Evolutionary conservation across 306 rosid species (phyloP).

Genomic region (Fagus crenata): DNA sequence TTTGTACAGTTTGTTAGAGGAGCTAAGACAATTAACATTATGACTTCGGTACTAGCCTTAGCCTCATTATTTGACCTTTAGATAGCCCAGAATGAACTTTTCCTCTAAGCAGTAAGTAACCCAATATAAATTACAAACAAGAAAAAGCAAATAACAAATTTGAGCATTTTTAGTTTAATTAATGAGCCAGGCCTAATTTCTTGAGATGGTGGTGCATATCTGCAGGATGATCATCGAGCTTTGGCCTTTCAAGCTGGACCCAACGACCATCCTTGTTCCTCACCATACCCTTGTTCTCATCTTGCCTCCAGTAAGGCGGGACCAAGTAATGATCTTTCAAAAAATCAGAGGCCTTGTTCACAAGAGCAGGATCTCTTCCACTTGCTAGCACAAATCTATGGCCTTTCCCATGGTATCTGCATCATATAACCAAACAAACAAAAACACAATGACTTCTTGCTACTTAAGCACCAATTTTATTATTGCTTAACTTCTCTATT

Average conservation of each 20-base stretch:
- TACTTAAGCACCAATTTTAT: neutral
- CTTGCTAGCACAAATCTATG: conserved; percentile 63
- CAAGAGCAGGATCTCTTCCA: conserved; percentile 85
- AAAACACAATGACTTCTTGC: neutral
- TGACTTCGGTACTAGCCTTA: too few species aligned
- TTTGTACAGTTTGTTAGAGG: too few species aligned
- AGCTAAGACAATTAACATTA: too few species aligned
- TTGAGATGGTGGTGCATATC: conserved; percentile 56
- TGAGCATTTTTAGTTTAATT: neutral
- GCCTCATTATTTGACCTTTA: too few species aligned
- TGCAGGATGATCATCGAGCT: conserved; percentile 56
- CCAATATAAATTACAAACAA: neutral
- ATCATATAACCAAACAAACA: neutral
- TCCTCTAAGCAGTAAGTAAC: too few species aligned
- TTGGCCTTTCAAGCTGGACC: conserved; percentile 73
- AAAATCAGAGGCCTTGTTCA: conserved; percentile 78
- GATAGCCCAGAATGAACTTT: too few species aligned
- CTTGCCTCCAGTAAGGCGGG: conserved; percentile 82
- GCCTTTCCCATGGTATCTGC: conserved; percentile 80
- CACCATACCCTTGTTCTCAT: conserved; percentile 81
- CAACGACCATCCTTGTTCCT: conserved; percentile 70
- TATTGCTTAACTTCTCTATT: neutral
- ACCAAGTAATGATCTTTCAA: conserved; percentile 78
- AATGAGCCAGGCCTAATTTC: conserved; percentile 35
- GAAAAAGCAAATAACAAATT: neutral